Percentiles rank a stretch among this genome's conserved stretches.
Conservation (phyloP, 108 stramenopile genomes). For the Craspedostauros australis region DNA sequence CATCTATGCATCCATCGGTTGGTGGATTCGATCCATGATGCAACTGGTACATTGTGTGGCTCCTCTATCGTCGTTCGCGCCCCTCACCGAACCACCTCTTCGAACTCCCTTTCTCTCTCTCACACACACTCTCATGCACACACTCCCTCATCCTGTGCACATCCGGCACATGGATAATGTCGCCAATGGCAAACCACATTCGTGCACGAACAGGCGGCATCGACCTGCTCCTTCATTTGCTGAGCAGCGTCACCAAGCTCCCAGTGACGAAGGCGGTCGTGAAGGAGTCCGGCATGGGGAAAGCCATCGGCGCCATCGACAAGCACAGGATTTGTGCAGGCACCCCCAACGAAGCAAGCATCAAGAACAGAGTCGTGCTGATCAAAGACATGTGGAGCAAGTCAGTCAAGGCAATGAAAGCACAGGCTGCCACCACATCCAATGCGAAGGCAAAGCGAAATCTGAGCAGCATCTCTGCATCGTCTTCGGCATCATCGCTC, state of each 20-base stretch:
- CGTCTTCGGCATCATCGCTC: too few relatives aligned
- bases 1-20: neutral
- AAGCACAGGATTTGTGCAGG: constrained; percentile 70
- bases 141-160: too few relatives aligned
- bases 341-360: constrained; percentile 61
- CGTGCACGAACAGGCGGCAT: constrained; percentile 44
- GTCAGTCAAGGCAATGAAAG: constrained; percentile 66
- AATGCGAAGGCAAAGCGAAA: too few relatives aligned
- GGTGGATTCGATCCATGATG: neutral
- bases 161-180: too few relatives aligned
- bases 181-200: too few relatives aligned
- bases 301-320: constrained; percentile 67
- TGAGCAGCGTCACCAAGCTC: constrained; percentile 56
- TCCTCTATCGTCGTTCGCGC: neutral
- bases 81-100: neutral
- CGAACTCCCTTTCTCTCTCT: neutral
- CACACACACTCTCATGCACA: too few relatives aligned
- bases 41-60: too few relatives aligned
- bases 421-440: too few relatives aligned
- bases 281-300: constrained; percentile 67
- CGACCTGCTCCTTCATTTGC: constrained; percentile 72
- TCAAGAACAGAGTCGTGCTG: constrained; percentile 48
- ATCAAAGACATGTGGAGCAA: constrained; percentile 75
- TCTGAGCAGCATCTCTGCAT: too few relatives aligned
- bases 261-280: constrained; percentile 81